Base-by-base conservation (phyloP, 257 asterid species). In the Parsonsia alboflavescens region DNA sequence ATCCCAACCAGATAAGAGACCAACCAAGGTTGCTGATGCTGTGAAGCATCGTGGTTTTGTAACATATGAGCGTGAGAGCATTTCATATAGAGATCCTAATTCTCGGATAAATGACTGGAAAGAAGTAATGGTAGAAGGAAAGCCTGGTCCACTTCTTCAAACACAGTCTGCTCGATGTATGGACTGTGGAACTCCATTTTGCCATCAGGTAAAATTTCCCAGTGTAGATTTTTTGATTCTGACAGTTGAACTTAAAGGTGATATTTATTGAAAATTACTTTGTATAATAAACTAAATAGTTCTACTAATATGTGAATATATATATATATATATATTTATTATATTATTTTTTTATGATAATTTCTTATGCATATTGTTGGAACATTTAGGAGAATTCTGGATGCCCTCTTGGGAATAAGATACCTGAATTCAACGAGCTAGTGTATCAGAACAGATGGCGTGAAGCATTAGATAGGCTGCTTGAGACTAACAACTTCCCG, bases 101-200 rank as follows among this genome's bases (percentile, higher is more conserved):
- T 84, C 82, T 78, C 90, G 98, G 58, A 84, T 92, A 73, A 84
- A 76, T 61, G 99, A 95, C 78, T 95, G 99, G 99, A 86, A 87
- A 52, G 99, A 95, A 83, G 99, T 95, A 59, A 89, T 88, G 92
- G 96, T 84, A 82, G 94, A 88, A 69, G 53, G 82, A 26, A 88
- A 92, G 76, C 96, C 99, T 39, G 93, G 98, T 42, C 93, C 99
- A 44, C 90, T 95, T 78, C 85, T 95, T 79, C 88, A 80, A 58
- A 95, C 99, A 57, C 99, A 95, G 77, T 89, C 99, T 79, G 99
- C 99, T 65, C 96, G 99, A 13, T 95, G 99, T 86, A 95, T 95
- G 99, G 99, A 95, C 85, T 95, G 99, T 36, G 99, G 99, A 33
- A 95, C 99, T 70, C 99, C 99, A 48, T 95, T 95, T 73, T 95